A percentile compares a stretch with the other conserved stretches of the same genome.
Conservation (phyloP, 805 yeast species). For the Ogataea nakhonphanomensis region DNA sequence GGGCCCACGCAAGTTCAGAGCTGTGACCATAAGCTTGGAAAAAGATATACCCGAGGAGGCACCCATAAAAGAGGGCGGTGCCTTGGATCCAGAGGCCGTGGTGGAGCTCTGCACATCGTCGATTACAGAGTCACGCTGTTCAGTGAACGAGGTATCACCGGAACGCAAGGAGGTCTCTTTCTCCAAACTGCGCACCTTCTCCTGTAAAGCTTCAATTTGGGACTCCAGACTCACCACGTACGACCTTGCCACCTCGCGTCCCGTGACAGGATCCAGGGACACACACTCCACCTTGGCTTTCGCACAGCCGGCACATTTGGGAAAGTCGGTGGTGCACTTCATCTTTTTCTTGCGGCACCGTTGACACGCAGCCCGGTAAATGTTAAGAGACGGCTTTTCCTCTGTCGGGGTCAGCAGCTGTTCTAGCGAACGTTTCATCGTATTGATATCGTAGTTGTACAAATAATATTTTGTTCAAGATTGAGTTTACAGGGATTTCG, state of each 20-base stretch:
- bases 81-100: conserved; percentile 29
- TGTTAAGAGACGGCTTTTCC: conserved; percentile 4
- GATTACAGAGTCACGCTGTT: conserved; percentile 16
- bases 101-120: conserved; percentile 28
- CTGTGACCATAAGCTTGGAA: conserved; percentile 74
- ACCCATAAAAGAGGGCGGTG: conserved; percentile 41
- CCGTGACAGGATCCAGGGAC: conserved; percentile 84
- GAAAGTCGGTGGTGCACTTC: conserved; percentile 65
- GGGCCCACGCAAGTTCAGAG: conserved; percentile 52
- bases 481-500: conserved; percentile 1
- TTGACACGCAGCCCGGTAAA: conserved; percentile 56
- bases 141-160: not conserved
- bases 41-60: conserved; percentile 65
- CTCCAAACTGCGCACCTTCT: conserved; percentile 42
- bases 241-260: conserved; percentile 80
- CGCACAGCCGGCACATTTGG: conserved; percentile 59
- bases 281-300: conserved; percentile 72
- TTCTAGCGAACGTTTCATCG: conserved; percentile 9
- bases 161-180: conserved; percentile 1
- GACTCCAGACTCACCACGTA: conserved; percentile 72
- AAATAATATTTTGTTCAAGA: too few species aligned
- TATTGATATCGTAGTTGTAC: too few species aligned
- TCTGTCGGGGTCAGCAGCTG: conserved; percentile 7
- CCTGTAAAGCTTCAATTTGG: conserved; percentile 54
- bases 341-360: conserved; percentile 70